These are phyloP conservation scores for Rhinocladiella similis DNA, from an alignment of 2,329 filamentous ascomycete genomes.

Conservation along the genomic window DNA sequence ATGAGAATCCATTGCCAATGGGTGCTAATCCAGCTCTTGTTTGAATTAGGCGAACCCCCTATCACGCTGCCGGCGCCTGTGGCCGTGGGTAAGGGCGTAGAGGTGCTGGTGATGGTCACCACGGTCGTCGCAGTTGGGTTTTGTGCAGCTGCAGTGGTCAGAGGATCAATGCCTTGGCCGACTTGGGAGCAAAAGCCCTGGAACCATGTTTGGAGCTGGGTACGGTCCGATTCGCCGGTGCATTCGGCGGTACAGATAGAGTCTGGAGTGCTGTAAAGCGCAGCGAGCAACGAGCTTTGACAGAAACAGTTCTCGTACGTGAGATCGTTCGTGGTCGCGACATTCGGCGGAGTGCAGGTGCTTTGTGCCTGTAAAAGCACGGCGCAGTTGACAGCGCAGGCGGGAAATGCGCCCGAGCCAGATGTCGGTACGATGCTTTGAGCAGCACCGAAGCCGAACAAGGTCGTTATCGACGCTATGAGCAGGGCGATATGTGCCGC, in stretches of 20 bases:
- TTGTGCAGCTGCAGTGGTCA: conserved; percentile 32
- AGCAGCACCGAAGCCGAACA: conserved; percentile 28
- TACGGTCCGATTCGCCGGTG: conserved; percentile 51
- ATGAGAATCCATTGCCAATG: conserved; percentile 84
- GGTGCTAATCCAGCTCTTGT: conserved; percentile 52
- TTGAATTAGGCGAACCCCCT: conserved; percentile 3
- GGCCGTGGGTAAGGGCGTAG: conserved; percentile 28
- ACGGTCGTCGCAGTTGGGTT: conserved; percentile 27
- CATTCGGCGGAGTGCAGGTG: conserved; percentile 64
- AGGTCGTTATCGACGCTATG: conserved; percentile 15
- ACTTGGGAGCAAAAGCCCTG: conserved; percentile 60
- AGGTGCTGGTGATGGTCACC: conserved; percentile 25
- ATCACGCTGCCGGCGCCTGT: conserved; percentile 16
- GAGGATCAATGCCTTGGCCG: conserved; percentile 38
- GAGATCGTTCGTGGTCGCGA: conserved; percentile 47
- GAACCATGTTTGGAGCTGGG: conserved; percentile 70
- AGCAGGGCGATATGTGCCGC: conserved; percentile 10
- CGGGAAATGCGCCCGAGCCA: conserved; percentile 54
- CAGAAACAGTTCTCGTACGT: conserved; percentile 75
- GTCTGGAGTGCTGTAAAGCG: conserved; percentile 57
- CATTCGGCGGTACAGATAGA: conserved; percentile 66
- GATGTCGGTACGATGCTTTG: conserved; percentile 38
- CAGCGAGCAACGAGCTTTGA: conserved; percentile 57
- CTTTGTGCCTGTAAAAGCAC: conserved; percentile 69
- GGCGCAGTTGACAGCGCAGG: conserved; percentile 62